Evolutionary conservation across 257 asterid species (phyloP).

Genomic region (Osmanthus fragrans): DNA sequence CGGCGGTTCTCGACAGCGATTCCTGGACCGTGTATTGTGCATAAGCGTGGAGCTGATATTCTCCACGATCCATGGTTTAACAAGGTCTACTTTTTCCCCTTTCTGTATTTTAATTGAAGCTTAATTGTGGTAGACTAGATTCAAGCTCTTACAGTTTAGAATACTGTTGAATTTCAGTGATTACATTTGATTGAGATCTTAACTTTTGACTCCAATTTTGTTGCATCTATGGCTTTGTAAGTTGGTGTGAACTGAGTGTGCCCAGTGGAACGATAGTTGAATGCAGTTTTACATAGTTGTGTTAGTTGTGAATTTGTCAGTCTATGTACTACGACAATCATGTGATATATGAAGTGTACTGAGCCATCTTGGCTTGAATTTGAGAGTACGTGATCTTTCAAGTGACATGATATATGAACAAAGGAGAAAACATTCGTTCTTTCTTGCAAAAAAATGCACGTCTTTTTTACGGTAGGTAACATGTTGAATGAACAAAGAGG

Average conservation of each 20-base stretch:
- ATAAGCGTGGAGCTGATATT: slow-evolving; percentile 97
- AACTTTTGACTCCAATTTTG: background rate
- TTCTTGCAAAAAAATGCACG: background rate
- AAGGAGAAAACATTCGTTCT: slow-evolving; percentile 9
- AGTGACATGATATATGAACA: slow-evolving; percentile 13
- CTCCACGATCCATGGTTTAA: slow-evolving; percentile 99
- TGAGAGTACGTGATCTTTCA: background rate
- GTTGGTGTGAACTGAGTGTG: too few species aligned
- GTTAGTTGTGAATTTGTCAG: background rate
- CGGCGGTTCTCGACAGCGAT: slow-evolving; percentile 74
- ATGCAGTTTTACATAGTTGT: background rate
- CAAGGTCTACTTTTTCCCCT: slow-evolving; percentile 51
- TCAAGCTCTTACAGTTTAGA: slow-evolving; percentile 8
- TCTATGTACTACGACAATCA: background rate
- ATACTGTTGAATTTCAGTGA: slow-evolving; percentile 9
- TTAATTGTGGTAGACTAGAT: slow-evolving; percentile 16
- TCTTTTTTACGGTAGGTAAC: background rate
- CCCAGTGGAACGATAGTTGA: background rate
- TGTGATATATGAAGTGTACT: background rate
- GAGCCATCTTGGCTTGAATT: background rate
- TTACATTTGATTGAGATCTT: slow-evolving; percentile 22
- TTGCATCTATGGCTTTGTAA: background rate
- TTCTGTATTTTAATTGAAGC: background rate
- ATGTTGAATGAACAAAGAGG: slow-evolving; percentile 16
- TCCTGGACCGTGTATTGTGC: slow-evolving; percentile 87